Conservation (phyloP, 1,284 basidiomycete genomes). For the Ceratobasidium sp. region DNA sequence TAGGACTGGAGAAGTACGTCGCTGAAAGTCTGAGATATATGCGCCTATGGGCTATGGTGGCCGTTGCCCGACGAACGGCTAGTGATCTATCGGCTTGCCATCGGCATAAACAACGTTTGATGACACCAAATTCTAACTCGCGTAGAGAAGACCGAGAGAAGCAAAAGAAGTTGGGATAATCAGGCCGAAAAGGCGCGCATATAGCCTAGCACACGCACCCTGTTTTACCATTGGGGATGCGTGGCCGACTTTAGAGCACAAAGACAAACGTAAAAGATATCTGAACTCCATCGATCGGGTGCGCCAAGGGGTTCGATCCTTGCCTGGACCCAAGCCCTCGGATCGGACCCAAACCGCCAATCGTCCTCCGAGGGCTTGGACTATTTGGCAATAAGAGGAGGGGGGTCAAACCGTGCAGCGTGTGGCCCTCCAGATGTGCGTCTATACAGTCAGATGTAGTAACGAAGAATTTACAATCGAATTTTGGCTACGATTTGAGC, state of each 20-base stretch:
- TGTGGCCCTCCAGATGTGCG: too few species aligned
- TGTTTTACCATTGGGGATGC: background rate
- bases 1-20: background rate
- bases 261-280: background rate
- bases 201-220: background rate
- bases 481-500: conserved; percentile 6
- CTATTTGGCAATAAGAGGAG: background rate
- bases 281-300: background rate
- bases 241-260: background rate
- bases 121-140: background rate
- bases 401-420: too few species aligned
- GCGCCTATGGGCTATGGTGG: conserved; percentile 1
- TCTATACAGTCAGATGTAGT: background rate
- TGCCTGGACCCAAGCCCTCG: conserved; percentile 1
- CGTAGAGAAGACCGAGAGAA: background rate
- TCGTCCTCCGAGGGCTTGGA: conserved; percentile 6
- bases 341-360: conserved; percentile 1
- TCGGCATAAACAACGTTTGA: background rate
- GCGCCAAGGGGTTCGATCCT: background rate
- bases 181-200: background rate
- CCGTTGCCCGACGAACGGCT: conserved; percentile 2
- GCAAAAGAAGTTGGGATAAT: background rate
- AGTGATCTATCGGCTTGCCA: background rate
- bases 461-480: background rate
- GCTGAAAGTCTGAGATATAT: conserved; percentile 14